Conservation (phyloP, 2,329 filamentous ascomycete genomes). For the Xylariaceae sp. region DNA sequence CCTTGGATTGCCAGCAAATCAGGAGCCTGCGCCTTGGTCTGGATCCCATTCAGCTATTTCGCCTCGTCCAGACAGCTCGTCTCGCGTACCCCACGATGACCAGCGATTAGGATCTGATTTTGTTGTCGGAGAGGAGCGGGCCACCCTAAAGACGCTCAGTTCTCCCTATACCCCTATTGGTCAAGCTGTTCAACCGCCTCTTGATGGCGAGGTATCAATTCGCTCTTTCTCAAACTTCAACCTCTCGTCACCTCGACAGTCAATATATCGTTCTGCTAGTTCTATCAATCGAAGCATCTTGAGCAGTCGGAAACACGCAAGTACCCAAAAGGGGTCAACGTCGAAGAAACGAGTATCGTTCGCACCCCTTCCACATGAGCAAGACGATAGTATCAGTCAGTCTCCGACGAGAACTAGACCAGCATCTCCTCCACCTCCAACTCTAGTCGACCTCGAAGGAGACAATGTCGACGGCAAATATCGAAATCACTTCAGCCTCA, state of each 20-base stretch:
- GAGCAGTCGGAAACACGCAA: constrained; percentile 14
- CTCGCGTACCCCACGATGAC: no score
- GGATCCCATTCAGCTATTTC: no score
- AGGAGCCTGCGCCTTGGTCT: no score
- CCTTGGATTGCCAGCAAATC: neutral
- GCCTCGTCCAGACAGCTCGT: no score
- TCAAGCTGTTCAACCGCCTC: constrained; percentile 34
- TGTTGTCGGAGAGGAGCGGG: neutral
- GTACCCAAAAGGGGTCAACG: constrained; percentile 17
- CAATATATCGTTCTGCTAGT: constrained; percentile 14
- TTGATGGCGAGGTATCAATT: constrained; percentile 45
- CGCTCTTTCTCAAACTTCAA: constrained; percentile 51
- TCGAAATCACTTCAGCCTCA: constrained; percentile 43
- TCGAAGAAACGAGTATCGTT: constrained; percentile 34
- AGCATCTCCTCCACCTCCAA: constrained; percentile 42
- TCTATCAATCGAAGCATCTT: constrained; percentile 23
- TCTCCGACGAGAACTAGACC: constrained; percentile 22
- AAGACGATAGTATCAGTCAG: constrained; percentile 22
- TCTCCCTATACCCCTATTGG: constrained; percentile 25
- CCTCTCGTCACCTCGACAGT: constrained; percentile 43
- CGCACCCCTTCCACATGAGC: constrained; percentile 28
- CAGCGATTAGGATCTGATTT: neutral
- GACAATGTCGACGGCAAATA: constrained; percentile 37
- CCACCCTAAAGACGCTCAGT: neutral
- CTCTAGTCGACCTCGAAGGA: constrained; percentile 31